Evolutionary conservation across 345 rosid genomes (phyloP), one percentile per base, ranked within the genome.

Genomic region (Abelmoschus esculentus): DNA sequence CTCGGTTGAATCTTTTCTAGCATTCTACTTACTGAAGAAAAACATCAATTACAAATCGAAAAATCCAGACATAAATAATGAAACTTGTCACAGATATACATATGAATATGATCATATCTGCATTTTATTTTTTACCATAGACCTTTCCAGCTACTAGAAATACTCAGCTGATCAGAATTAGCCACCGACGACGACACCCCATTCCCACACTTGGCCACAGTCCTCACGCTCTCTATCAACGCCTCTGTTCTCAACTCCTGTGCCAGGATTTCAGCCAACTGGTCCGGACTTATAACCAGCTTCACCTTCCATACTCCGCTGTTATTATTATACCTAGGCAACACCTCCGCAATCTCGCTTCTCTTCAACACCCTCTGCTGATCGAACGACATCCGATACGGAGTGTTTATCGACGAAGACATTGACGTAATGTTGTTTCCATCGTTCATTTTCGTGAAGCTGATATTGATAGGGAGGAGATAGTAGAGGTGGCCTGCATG

Each of bases 231-330:
- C 77, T 90, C 97, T 47, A 90, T 85, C 81, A 90, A 78, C 68
- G 83, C 95, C 84, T 86, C 92, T 22, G 97, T 90, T 47, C 84
- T 82, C 29, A 86, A 74, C 66, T 88, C 92, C 73, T 86, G 84
- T 61, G 83, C 83, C 83, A 90, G 79, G 74, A 90, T 90, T 72
- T 85, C 90, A 65, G 86, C 84, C 80, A 90, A 58, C 73, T 90
- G 88, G 74, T 87, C 92, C 22, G 92, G 86, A 54, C 83, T 83
- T 79, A 90, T 90, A 61, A 88, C 90, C 42, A 90, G 76, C 84
- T 83, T 88, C 78, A 90, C 97, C 77, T 90, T 90, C 97, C 97
- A 90, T 71, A 86, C 87, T n/a, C 91, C 96, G 2, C 77, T 31
- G 32, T 79, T 75, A 6, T 79, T 82, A 47, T 79, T 82, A 47